A percentile compares a stretch with the other conserved stretches of the same genome.
Evolutionary conservation across 179 eudicot genomes (phyloP).

Genomic region (Corrigiola litoralis): DNA sequence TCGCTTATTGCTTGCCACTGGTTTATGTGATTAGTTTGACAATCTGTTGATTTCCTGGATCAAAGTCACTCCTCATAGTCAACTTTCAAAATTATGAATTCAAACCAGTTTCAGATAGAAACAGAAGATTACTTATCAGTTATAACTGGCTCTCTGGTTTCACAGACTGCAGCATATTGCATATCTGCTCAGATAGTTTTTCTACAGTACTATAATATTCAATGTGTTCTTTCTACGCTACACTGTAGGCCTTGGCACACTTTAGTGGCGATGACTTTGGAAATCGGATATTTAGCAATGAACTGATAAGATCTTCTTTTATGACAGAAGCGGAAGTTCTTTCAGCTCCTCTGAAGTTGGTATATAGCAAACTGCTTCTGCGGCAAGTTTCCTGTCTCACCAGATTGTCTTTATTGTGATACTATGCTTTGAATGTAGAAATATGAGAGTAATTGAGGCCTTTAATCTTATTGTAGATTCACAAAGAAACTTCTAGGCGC

Average conservation of each 20-base stretch:
- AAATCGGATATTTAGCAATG: background rate
- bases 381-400: conserved; percentile 39
- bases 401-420: background rate
- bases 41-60: too few relatives aligned
- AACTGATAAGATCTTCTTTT: conserved; percentile 3
- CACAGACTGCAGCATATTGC: too few relatives aligned
- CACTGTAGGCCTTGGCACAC: background rate
- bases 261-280: background rate
- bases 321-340: conserved; percentile 76
- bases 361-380: conserved; percentile 79
- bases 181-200: too few relatives aligned
- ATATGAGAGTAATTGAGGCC: background rate
- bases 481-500: conserved; percentile 72
- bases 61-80: too few relatives aligned
- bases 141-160: too few relatives aligned
- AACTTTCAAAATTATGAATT: too few relatives aligned
- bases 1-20: too few relatives aligned
- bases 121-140: too few relatives aligned
- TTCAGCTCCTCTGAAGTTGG: conserved; percentile 91
- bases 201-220: too few relatives aligned
- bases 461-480: conserved; percentile 41
- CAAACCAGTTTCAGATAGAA: too few relatives aligned
- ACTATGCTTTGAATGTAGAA: background rate
- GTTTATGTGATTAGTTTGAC: too few relatives aligned
- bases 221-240: background rate